Evolutionary conservation across 2,329 filamentous ascomycete species (phyloP).

Genomic region (Raffaelea arxii): DNA sequence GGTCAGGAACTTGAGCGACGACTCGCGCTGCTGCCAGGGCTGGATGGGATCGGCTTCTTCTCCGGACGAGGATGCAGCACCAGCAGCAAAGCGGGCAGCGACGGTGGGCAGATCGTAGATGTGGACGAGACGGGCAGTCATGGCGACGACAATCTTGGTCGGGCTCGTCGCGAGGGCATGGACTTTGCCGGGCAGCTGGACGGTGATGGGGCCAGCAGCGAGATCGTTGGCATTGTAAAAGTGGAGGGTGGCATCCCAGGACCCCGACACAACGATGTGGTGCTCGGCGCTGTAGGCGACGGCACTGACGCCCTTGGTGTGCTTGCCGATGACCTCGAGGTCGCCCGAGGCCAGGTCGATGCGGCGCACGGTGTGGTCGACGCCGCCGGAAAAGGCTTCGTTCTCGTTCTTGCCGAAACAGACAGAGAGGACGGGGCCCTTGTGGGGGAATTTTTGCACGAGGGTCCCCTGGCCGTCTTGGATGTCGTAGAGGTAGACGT

Average conservation of each 20-base stretch:
- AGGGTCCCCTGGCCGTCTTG: slow-evolving; percentile 47
- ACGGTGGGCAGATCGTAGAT: slow-evolving; percentile 83
- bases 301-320: slow-evolving; percentile 69
- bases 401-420: slow-evolving; percentile 79
- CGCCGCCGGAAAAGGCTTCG: slow-evolving; percentile 75
- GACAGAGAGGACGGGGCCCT: slow-evolving; percentile 79
- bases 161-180: slow-evolving; percentile 73
- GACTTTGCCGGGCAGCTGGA: slow-evolving; percentile 74
- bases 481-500: slow-evolving; percentile 82
- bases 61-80: neutral
- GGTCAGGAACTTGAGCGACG: slow-evolving; percentile 91
- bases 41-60: slow-evolving; percentile 44
- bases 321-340: slow-evolving; percentile 67
- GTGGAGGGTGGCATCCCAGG: slow-evolving; percentile 88
- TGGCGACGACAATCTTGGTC: slow-evolving; percentile 84
- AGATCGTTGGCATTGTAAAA: slow-evolving; percentile 57
- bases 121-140: slow-evolving; percentile 86
- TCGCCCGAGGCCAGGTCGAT: slow-evolving; percentile 64
- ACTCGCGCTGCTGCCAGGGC: slow-evolving; percentile 90
- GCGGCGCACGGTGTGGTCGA: slow-evolving; percentile 77
- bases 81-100: slow-evolving; percentile 40
- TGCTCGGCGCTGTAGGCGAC: slow-evolving; percentile 73
- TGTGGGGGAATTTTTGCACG: slow-evolving; percentile 65
- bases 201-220: slow-evolving; percentile 45
- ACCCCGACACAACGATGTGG: slow-evolving; percentile 76